phyloP scores from a whole-genome alignment of 2,329 filamentous ascomycete genomes.

The Hymenoscyphus fructigenus region DNA sequence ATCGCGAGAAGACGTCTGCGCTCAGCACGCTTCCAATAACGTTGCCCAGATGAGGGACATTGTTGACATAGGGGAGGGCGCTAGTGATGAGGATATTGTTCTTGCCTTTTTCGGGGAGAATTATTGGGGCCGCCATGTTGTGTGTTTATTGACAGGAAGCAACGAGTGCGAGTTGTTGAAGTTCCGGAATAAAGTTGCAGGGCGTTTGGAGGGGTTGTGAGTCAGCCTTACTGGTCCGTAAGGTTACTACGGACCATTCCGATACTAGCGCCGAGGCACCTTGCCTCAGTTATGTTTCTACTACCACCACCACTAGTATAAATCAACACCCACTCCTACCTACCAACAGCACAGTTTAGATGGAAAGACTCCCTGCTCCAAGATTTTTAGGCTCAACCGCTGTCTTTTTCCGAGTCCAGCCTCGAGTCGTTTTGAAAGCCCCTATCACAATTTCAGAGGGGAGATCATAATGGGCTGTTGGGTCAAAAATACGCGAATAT shows the following conservation, averaged over 20 bases:
- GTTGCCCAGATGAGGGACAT: slow-evolving; percentile 83
- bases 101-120: slow-evolving; percentile 70
- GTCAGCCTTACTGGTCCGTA: no score
- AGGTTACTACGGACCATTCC: no score
- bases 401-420: neutral
- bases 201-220: neutral
- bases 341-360: neutral
- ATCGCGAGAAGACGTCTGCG: slow-evolving; percentile 83
- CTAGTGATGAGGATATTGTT: slow-evolving; percentile 88
- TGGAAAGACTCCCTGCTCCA: neutral
- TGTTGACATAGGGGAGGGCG: slow-evolving; percentile 82
- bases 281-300: no score
- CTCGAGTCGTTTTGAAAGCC: neutral
- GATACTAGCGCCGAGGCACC: no score
- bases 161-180: no score
- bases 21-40: slow-evolving; percentile 84
- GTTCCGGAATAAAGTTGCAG: no score
- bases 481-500: no score
- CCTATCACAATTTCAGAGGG: neutral
- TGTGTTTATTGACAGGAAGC: no score
- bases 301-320: no score
- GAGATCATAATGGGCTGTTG: no score
- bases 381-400: neutral
- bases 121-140: slow-evolving; percentile 37
- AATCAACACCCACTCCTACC: no score